Conservation (phyloP, 257 asterid genomes). For the Penstemon newberryi region DNA sequence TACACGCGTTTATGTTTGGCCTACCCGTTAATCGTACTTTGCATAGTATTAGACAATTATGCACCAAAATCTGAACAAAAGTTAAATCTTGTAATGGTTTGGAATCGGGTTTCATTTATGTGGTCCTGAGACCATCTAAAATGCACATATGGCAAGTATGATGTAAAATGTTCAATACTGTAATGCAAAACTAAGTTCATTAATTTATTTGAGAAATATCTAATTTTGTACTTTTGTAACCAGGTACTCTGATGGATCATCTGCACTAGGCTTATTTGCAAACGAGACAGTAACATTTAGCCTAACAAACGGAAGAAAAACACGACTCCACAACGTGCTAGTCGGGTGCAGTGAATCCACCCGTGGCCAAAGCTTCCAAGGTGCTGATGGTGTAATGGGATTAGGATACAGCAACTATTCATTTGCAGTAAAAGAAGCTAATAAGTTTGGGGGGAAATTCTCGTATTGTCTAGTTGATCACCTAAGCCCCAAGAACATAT, state of each 20-base stretch:
- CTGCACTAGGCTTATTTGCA: constrained; percentile 49
- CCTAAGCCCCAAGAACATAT: constrained; percentile 42
- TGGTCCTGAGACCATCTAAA: too few relatives aligned
- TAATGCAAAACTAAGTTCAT: background rate
- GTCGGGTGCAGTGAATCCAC: constrained; percentile 51
- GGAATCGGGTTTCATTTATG: too few relatives aligned
- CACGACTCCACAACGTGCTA: constrained; percentile 37
- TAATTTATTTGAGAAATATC: background rate
- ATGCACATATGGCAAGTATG: too few relatives aligned
- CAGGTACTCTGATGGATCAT: constrained; percentile 61
- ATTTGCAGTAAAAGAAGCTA: constrained; percentile 39
- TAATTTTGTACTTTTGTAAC: background rate
- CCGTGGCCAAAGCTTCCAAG: constrained; percentile 35
- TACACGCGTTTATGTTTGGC: too few relatives aligned
- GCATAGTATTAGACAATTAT: too few relatives aligned
- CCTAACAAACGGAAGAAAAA: constrained; percentile 34
- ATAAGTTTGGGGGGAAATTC: constrained; percentile 50
- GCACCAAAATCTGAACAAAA: too few relatives aligned
- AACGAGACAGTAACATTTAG: constrained; percentile 45
- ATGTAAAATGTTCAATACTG: too few relatives aligned
- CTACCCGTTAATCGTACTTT: too few relatives aligned
- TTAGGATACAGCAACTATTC: constrained; percentile 58
- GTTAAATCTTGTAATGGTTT: too few relatives aligned
- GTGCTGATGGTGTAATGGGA: constrained; percentile 58
- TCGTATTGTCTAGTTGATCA: constrained; percentile 69